These are phyloP conservation scores for Rubroboletus pulcherrimus DNA, from an alignment of 768 basidiomycete genomes.

Conservation along the genomic window DNA sequence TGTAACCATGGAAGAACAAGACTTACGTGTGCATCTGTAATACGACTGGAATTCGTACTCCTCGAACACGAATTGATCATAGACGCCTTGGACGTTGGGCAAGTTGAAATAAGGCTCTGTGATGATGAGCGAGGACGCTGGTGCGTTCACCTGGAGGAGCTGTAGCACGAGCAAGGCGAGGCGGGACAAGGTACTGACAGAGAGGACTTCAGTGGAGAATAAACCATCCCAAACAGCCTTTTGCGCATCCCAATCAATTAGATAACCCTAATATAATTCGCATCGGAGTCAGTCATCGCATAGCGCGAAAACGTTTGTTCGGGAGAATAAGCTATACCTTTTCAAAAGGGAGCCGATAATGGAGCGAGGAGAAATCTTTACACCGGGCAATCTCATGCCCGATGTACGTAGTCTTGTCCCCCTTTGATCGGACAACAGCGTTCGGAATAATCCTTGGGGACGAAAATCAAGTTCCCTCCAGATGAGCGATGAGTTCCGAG, in stretches of 20 bases:
- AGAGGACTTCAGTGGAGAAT: constrained; percentile 68
- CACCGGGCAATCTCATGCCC: constrained; percentile 82
- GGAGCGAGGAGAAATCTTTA: constrained; percentile 74
- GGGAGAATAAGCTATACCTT: constrained; percentile 46
- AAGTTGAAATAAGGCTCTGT: constrained; percentile 96
- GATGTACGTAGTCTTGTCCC: constrained; percentile 77
- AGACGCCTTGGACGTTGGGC: constrained; percentile 85
- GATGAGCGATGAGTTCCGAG: neutral
- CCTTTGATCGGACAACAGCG: constrained; percentile 80
- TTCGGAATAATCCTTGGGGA: constrained; percentile 65
- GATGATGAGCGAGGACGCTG: constrained; percentile 71
- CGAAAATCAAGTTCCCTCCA: neutral
- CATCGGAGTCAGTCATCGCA: constrained; percentile 12
- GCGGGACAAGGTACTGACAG: constrained; percentile 39
- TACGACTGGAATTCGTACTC: constrained; percentile 92
- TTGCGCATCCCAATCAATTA: constrained; percentile 94
- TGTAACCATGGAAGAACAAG: constrained; percentile 16
- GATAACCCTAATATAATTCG: constrained; percentile 74
- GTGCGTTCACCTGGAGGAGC: constrained; percentile 60
- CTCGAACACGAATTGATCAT: constrained; percentile 95
- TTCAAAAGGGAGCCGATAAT: constrained; percentile 84
- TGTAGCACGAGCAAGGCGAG: constrained; percentile 5
- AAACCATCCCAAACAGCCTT: constrained; percentile 93
- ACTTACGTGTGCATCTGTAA: constrained; percentile 76
- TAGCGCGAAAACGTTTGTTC: neutral